Evolutionary conservation across 495 filamentous ascomycete species (phyloP).

Genomic region (Hypoxylon intermedium): DNA sequence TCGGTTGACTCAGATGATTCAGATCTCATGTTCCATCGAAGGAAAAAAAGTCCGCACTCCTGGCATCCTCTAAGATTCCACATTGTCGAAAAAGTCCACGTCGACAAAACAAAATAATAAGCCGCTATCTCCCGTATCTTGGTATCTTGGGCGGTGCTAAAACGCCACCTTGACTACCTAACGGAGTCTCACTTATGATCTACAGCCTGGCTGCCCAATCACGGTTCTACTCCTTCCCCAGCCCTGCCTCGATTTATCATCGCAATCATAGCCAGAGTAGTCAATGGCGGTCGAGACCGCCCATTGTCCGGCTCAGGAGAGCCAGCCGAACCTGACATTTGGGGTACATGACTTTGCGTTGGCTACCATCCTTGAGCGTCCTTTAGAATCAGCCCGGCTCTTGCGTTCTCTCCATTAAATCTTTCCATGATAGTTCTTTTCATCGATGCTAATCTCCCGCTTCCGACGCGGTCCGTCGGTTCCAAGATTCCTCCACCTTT

Average conservation of each 20-base stretch:
- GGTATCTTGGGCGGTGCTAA: slow-evolving; percentile 26
- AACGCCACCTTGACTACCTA: slow-evolving; percentile 37
- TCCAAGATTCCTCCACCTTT: slow-evolving; percentile 22
- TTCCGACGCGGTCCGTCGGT: slow-evolving; percentile 37
- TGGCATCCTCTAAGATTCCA: slow-evolving; percentile 1
- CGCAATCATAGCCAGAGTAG: slow-evolving; percentile 33
- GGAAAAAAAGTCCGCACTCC: slow-evolving; percentile 39
- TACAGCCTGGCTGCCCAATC: slow-evolving; percentile 42
- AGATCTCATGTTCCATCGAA: slow-evolving; percentile 10
- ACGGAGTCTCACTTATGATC: slow-evolving; percentile 46
- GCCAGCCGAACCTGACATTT: slow-evolving; percentile 27
- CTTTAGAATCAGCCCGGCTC: slow-evolving; percentile 27
- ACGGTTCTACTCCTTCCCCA: slow-evolving; percentile 28
- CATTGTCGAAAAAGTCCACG: slow-evolving; percentile 29
- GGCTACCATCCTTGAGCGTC: slow-evolving; percentile 23
- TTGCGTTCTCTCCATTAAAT: slow-evolving; percentile 37
- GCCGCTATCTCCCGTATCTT: slow-evolving; percentile 33
- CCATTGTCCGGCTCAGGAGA: slow-evolving; percentile 38
- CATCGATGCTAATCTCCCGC: slow-evolving; percentile 33
- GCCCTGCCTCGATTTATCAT: slow-evolving; percentile 39
- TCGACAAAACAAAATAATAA: slow-evolving; percentile 30
- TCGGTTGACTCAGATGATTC: too few relatives aligned
- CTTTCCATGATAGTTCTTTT: slow-evolving; percentile 35
- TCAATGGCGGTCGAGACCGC: slow-evolving; percentile 37
- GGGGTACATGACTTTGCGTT: slow-evolving; percentile 34